phyloP scores from a whole-genome alignment of 441 rosid species.

The Erodium chrysanthum region DNA sequence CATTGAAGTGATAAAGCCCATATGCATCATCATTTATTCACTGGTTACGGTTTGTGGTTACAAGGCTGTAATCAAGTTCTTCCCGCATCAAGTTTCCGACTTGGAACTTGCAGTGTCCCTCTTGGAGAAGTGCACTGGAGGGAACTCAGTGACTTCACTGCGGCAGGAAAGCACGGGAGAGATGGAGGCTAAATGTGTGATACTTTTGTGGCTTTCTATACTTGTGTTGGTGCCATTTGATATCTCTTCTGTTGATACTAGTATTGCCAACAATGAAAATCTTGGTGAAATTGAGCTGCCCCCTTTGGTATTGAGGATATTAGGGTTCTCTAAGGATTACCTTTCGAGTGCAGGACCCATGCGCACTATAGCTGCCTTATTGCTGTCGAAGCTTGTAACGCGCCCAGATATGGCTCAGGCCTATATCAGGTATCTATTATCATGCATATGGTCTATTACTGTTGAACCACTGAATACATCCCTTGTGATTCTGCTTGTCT shows the following conservation, averaged over 20 bases:
- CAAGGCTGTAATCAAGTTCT: constrained; percentile 77
- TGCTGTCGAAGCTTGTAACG: constrained; percentile 70
- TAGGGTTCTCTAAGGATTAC: constrained; percentile 70
- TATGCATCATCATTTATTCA: constrained; percentile 61
- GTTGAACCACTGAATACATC: neutral
- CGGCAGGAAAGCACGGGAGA: constrained; percentile 92
- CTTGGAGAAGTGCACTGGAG: constrained; percentile 63
- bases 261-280: constrained; percentile 38
- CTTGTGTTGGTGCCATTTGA: constrained; percentile 92
- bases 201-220: constrained; percentile 84
- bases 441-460: constrained; percentile 4
- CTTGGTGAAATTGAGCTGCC: constrained; percentile 40
- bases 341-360: constrained; percentile 84
- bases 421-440: constrained; percentile 45
- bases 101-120: constrained; percentile 77
- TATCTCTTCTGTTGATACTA: constrained; percentile 78
- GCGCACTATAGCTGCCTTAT: constrained; percentile 74
- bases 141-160: constrained; percentile 41
- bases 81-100: constrained; percentile 91
- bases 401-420: constrained; percentile 88
- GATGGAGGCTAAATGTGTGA: constrained; percentile 87
- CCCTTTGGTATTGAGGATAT: constrained; percentile 63
- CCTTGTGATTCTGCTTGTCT: neutral
- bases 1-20: constrained; percentile 51
- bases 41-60: constrained; percentile 84